These are phyloP conservation scores for Zymoseptoria passerinii DNA, from an alignment of 2,329 filamentous ascomycete species.

Conservation along the genomic window DNA sequence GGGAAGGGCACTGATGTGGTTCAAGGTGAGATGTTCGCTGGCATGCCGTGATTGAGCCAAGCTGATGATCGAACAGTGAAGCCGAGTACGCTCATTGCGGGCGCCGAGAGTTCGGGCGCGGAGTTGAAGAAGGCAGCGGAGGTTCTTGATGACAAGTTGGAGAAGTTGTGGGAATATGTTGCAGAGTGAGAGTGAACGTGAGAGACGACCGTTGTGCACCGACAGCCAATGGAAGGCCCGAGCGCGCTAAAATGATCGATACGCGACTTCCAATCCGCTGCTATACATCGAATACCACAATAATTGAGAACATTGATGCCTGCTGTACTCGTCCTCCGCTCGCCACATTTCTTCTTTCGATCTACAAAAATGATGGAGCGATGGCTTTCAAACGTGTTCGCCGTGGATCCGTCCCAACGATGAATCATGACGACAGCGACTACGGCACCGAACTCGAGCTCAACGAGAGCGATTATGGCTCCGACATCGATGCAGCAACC, in stretches of 20 bases:
- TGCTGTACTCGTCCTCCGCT: background rate
- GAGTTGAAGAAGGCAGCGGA: conserved; percentile 10
- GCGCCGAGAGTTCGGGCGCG: conserved; percentile 2
- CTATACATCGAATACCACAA: too few relatives aligned
- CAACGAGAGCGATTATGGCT: conserved; percentile 52
- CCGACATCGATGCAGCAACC: conserved; percentile 52
- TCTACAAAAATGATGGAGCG: background rate
- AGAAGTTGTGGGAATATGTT: conserved; percentile 13
- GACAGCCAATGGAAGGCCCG: background rate
- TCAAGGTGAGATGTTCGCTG: background rate
- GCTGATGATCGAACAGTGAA: background rate
- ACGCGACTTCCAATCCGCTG: background rate
- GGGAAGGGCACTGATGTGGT: conserved; percentile 9
- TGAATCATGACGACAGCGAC: conserved; percentile 1
- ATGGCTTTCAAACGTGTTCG: background rate
- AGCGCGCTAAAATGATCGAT: background rate
- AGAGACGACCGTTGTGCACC: background rate
- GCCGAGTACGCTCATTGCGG: conserved; percentile 14
- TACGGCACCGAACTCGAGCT: conserved; percentile 10
- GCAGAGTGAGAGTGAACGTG: conserved; percentile 1
- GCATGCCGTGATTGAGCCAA: background rate
- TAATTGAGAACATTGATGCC: background rate
- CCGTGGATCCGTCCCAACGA: background rate
- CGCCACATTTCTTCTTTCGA: background rate
- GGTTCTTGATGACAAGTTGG: conserved; percentile 10